phyloP scores from a whole-genome alignment of 2,329 filamentous ascomycete genomes.

The Verticillium klebahnii region DNA sequence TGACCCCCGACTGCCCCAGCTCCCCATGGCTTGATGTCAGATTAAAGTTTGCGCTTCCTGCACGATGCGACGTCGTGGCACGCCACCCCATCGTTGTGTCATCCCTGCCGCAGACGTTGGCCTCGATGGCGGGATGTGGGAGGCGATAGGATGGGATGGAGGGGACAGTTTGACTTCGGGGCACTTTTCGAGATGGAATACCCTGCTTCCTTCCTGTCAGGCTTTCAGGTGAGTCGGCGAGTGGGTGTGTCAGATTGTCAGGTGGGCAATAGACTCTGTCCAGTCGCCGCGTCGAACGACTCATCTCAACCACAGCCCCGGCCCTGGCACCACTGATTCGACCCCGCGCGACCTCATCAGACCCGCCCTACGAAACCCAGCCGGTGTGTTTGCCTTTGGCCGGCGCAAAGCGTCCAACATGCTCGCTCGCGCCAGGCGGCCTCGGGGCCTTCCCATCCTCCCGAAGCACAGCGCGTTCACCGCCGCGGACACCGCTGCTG shows the following conservation, averaged over 20 bases:
- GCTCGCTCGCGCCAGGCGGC: background rate
- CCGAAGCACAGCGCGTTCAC: background rate
- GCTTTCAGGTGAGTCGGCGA: background rate
- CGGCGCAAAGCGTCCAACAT: conserved; percentile 2
- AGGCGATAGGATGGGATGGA: background rate
- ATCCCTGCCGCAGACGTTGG: background rate
- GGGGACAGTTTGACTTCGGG: background rate
- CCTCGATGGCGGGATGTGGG: background rate
- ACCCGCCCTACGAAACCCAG: conserved; percentile 2
- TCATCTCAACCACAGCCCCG: background rate
- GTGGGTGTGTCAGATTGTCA: background rate
- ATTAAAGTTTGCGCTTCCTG: background rate
- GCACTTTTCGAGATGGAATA: background rate
- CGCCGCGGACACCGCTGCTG: conserved; percentile 1
- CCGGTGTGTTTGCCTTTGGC: background rate
- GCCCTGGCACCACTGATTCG: background rate
- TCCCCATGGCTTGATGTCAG: background rate
- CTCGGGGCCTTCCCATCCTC: background rate
- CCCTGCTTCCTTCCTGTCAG: background rate
- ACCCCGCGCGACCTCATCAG: background rate
- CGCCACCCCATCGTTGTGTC: background rate
- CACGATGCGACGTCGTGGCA: background rate
- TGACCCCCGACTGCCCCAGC: background rate
- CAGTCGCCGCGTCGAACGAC: background rate
- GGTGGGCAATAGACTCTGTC: background rate